A percentile compares a stretch with the other conserved stretches of the same genome.
Conservation (phyloP, 352 stramenopile genomes). For the Globisporangium barbulae region DNA sequence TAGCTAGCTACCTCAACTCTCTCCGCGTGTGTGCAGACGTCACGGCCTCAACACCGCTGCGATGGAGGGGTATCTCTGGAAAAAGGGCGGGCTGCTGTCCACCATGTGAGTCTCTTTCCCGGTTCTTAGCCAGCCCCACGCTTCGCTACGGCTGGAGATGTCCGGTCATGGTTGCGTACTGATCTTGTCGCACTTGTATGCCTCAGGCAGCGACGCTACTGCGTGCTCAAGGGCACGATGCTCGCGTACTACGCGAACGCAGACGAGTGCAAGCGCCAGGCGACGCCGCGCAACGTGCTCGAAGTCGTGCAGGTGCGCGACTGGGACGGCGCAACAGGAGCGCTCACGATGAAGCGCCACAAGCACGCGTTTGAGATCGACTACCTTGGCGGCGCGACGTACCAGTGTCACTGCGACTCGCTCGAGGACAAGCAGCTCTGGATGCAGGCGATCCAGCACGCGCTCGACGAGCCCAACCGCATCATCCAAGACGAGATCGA, state of each 20-base stretch:
- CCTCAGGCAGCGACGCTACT: constrained; percentile 63
- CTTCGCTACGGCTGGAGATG: not conserved
- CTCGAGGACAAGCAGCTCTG: constrained; percentile 49
- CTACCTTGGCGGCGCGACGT: constrained; percentile 39
- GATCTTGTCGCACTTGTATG: not conserved
- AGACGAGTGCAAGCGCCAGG: constrained; percentile 42
- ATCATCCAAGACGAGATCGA: constrained; percentile 77
- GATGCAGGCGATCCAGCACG: constrained; percentile 55
- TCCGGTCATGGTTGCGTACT: too few species aligned
- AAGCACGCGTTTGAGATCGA: constrained; percentile 25
- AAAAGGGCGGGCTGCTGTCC: constrained; percentile 42
- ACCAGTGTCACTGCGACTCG: constrained; percentile 61
- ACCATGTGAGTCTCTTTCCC: constrained; percentile 34
- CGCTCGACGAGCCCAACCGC: constrained; percentile 66
- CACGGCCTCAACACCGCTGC: too few species aligned
- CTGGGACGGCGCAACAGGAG: constrained; percentile 24
- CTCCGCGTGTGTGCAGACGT: too few species aligned
- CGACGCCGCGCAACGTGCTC: constrained; percentile 51
- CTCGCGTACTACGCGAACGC: constrained; percentile 53
- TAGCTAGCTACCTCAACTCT: too few species aligned
- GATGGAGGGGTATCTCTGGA: constrained; percentile 49
- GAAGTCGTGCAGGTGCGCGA: constrained; percentile 51
- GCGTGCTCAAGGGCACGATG: constrained; percentile 78
- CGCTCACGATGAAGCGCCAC: constrained; percentile 15
- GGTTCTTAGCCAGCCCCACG: too few species aligned